Base-by-base conservation (phyloP, 1,139 yeast species). In the Candida glucosophila region DNA sequence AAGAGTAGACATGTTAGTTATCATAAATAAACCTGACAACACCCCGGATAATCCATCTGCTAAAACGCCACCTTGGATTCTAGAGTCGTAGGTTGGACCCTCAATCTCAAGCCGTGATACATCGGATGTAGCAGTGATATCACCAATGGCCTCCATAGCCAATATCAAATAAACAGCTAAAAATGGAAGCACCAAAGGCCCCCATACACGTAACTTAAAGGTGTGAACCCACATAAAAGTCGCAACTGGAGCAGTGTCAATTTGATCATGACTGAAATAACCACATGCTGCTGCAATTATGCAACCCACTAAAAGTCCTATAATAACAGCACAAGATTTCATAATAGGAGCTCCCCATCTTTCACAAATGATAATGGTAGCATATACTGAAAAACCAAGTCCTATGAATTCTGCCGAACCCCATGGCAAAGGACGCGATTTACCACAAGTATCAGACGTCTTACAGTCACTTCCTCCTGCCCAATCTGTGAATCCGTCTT, bases 91-190 rank as follows among this genome's bases (percentile, higher is more conserved):
- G 17, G 65, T 44, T 24, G 70, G 75, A 34, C 95, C 95, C 44
- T 79, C 86, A 31, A 83, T 83, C 32, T 77, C 85, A 35, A 80
- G 61, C 44, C 92, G 67, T 7, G 94, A 80, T 17, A 86, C 95
- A 52, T 86, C 96, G 29, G 83, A 76, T 17, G 95, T 82, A 15
- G 95, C 95, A 20, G 95, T 83, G 40, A 85, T 75, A 50, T 85
- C 95, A 49, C 95, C 95, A 44, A 85, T 82, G 25, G 93, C 79
- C 58, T 85, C 95, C 83, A 83, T 82, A 71, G 81, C 77, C 41
- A 81, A 56, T 20, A 78, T 83, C 14, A 83, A 62, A 47, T 77
- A 85, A 27, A 83, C 81, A 1, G 94, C 90, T 34, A 85, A 53
- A 58, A 81, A 71, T 10, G 95, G 95, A 27, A 85, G 58, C 10